Conservation (phyloP, 805 yeast genomes). For the Lachancea nothofagi region DNA sequence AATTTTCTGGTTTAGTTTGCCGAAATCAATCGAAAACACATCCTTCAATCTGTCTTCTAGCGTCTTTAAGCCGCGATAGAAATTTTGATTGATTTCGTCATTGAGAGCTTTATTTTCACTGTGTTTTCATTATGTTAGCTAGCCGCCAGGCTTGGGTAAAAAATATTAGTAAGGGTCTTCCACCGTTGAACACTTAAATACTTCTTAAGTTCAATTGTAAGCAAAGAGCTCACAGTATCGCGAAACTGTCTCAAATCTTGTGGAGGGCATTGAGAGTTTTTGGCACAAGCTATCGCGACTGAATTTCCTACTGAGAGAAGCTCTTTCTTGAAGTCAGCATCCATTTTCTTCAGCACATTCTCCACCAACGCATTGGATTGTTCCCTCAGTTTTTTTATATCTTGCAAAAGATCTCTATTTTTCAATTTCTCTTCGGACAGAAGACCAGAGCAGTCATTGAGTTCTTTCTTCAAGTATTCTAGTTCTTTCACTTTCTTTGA, state of each 20-base stretch:
- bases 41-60: constrained; percentile 9
- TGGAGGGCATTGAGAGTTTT: neutral
- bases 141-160: neutral
- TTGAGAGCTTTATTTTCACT: constrained; percentile 1
- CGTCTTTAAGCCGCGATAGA: neutral
- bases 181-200: neutral
- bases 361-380: constrained; percentile 1
- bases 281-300: neutral
- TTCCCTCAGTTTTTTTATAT: constrained; percentile 9
- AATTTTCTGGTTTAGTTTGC: neutral
- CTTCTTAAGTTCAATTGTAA: constrained; percentile 1
- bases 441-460: constrained; percentile 42
- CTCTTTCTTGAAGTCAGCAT: constrained; percentile 1
- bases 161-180: neutral
- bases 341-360: neutral
- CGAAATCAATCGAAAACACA: constrained; percentile 7
- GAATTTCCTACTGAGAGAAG: neutral
- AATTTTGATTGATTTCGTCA: constrained; percentile 1
- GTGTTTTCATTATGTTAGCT: constrained; percentile 3
- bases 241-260: neutral
- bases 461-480: constrained; percentile 31
- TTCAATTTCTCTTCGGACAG: constrained; percentile 44
- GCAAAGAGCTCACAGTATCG: neutral
- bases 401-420: constrained; percentile 23
- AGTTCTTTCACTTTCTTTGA: constrained; percentile 32